Evolutionary conservation across 176 grass and related monocot species (phyloP), one percentile per base, ranked within the genome.

Genomic region (Aegilops speltoides): DNA sequence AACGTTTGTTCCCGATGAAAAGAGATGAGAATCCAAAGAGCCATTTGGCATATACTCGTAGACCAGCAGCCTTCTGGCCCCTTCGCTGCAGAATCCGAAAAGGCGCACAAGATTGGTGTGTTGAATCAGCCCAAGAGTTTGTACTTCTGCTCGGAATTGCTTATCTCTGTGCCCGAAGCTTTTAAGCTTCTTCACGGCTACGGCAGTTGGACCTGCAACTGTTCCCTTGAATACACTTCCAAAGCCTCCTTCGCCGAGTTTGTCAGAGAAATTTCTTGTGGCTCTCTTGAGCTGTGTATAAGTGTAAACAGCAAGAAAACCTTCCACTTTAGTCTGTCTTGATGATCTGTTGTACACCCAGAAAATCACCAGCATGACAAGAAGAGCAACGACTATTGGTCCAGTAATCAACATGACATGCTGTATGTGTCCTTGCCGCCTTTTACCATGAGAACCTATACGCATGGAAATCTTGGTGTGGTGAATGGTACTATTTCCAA

Each of bases 61-160:
- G 6, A 78, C 79, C 50, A 87, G 45, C 64, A 72, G 37, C 46
- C 56, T 83, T 82, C 41, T 79, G 11, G 7, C 0, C 36, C 80
- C 24, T 62, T 79, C 24, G 73, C 20, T 23, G 38, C 61, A 87
- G 37, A 86, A 79, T 70, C 78, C 89, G 15, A 82, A 29, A 13
- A 83, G 66, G 45, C 24, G 46, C 14, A 87, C 79, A 61, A 90
- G 79, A 79, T 90, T 90, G 8, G 56, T 12, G 63, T 87, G 86
- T 50, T 65, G 78, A 22, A 87, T 87, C 86, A 76, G 64, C 26
- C 86, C 86, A 65, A 87, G 62, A 64, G 86, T 74, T 10, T 65
- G 78, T 8, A 87, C 78, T 50, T 87, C 78, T 52, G 86, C 48
- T 13, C 78, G 67, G 68, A 87, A 87, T 67, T 87, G 86, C 78